Conservation (phyloP, 306 rosid species). For the Castanea mollissima region DNA sequence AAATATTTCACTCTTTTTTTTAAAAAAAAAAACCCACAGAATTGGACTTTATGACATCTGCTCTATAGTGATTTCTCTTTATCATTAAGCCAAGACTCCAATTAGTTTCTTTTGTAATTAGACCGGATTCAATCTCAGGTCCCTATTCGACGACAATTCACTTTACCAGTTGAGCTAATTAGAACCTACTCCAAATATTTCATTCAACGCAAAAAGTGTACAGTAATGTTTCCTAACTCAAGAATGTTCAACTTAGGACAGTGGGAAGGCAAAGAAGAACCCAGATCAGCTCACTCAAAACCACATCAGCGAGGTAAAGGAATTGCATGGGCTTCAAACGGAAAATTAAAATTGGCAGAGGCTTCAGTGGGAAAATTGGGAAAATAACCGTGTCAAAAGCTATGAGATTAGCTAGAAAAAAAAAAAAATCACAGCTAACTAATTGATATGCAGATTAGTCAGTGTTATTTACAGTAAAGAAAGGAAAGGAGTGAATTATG, state of each 20-base stretch:
- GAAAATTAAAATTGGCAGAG: not conserved
- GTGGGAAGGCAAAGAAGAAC: not conserved
- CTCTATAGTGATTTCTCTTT: too few species aligned
- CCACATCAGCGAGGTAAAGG: not conserved
- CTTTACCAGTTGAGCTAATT: too few species aligned
- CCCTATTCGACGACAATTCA: too few species aligned
- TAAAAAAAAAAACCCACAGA: too few species aligned
- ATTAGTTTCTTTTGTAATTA: too few species aligned
- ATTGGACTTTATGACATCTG: too few species aligned
- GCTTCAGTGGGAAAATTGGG: not conserved
- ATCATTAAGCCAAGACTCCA: too few species aligned
- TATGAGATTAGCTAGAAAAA: too few species aligned
- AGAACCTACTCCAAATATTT: not conserved
- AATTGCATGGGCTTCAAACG: not conserved
- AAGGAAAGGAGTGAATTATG: slow-evolving; percentile 7
- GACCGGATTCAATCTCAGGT: too few species aligned
- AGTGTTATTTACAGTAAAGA: not conserved
- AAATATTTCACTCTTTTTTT: not conserved
- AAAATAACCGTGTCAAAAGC: too few species aligned
- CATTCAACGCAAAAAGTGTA: not conserved
- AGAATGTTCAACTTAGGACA: too few species aligned
- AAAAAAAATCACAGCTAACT: not conserved
- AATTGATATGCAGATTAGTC: not conserved
- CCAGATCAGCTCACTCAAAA: not conserved
- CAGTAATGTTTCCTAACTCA: not conserved